These are phyloP conservation scores for Halophytophthora polymorphica DNA, from an alignment of 352 stramenopile genomes.

Conservation along the genomic window DNA sequence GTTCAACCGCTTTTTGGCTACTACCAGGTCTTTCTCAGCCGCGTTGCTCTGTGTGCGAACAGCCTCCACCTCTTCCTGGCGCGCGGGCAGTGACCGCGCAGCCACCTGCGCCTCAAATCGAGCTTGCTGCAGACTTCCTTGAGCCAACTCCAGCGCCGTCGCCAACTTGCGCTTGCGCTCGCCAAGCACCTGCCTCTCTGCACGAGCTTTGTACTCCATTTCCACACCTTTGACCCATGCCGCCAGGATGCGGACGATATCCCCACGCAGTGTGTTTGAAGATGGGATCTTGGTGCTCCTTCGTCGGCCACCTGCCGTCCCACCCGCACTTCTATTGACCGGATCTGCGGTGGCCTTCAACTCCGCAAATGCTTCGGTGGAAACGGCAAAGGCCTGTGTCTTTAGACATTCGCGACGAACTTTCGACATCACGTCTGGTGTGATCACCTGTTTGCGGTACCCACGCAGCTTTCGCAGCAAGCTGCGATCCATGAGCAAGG, in stretches of 20 bases:
- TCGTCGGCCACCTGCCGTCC: slow-evolving; percentile 10
- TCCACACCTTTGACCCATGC: slow-evolving; percentile 76
- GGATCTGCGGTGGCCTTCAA: neutral
- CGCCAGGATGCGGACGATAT: slow-evolving; percentile 53
- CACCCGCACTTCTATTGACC: neutral
- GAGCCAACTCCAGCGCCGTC: slow-evolving; percentile 28
- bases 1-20: slow-evolving; percentile 43
- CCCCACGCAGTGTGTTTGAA: slow-evolving; percentile 30
- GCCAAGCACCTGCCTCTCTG: slow-evolving; percentile 45
- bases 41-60: slow-evolving; percentile 21
- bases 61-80: slow-evolving; percentile 58
- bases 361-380: slow-evolving; percentile 25
- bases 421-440: slow-evolving; percentile 73
- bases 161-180: slow-evolving; percentile 55
- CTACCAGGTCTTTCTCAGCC: slow-evolving; percentile 36
- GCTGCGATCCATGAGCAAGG: slow-evolving; percentile 75
- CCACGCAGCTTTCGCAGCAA: slow-evolving; percentile 54
- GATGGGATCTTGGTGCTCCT: slow-evolving; percentile 26
- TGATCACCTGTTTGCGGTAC: slow-evolving; percentile 47
- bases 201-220: slow-evolving; percentile 66
- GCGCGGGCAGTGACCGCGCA: slow-evolving; percentile 52
- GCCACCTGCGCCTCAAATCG: slow-evolving; percentile 65
- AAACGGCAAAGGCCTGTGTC: slow-evolving; percentile 37
- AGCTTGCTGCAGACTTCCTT: slow-evolving; percentile 35
- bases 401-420: slow-evolving; percentile 69